Conservation (phyloP, 2,329 filamentous ascomycete genomes). For the Dichotomopilus funicola region DNA sequence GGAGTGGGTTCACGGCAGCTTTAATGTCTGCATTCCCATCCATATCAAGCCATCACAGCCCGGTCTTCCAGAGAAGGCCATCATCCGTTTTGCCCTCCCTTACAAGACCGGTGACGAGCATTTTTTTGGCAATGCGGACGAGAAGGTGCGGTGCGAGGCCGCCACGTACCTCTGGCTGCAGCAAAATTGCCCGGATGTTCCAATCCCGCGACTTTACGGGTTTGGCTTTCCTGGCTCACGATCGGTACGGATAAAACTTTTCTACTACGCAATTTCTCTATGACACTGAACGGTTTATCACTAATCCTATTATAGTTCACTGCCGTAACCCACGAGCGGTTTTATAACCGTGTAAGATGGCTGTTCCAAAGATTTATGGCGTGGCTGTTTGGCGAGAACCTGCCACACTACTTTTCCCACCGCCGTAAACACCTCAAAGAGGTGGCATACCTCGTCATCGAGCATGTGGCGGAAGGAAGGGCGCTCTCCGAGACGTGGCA, state of each 20-base stretch:
- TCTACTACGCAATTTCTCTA: too few relatives aligned
- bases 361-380: too few relatives aligned
- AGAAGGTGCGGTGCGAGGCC: not conserved
- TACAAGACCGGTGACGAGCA: not conserved
- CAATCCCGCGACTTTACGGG: not conserved
- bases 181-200: not conserved
- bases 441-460: not conserved
- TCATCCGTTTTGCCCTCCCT: not conserved
- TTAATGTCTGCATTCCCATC: not conserved
- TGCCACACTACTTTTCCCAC: not conserved
- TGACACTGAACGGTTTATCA: too few relatives aligned
- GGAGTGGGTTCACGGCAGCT: conserved; percentile 1
- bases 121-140: not conserved
- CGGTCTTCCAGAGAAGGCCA: not conserved
- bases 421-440: not conserved
- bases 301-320: too few relatives aligned
- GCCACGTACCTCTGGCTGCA: conserved; percentile 2
- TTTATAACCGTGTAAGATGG: too few relatives aligned
- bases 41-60: not conserved
- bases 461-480: not conserved
- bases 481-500: not conserved
- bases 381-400: too few relatives aligned
- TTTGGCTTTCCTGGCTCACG: not conserved
- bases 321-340: too few relatives aligned
- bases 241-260: not conserved